Conservation (phyloP, 257 asterid species). For the Mentha longifolia region DNA sequence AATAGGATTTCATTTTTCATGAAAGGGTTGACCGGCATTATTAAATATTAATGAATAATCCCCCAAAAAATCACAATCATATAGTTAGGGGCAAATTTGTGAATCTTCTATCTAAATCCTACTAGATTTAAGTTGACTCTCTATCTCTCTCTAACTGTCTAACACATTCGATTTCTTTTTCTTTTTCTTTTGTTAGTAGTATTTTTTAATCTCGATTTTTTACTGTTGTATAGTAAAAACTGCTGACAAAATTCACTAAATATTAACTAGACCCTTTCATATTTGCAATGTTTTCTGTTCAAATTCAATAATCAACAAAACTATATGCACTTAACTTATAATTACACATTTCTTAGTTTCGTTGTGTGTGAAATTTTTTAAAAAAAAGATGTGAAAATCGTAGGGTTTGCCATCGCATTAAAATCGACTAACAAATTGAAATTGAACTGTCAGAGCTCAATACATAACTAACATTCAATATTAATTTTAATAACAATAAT, state of each 20-base stretch:
- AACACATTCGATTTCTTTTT: neutral
- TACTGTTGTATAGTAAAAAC: neutral
- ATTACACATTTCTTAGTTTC: too few species aligned
- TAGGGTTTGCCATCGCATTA: too few species aligned
- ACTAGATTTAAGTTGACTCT: slow-evolving; percentile 3
- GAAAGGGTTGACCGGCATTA: neutral
- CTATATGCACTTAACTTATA: too few species aligned
- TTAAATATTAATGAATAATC: neutral
- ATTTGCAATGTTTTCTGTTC: neutral
- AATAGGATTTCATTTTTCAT: neutral
- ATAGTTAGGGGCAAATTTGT: neutral
- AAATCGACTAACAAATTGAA: too few species aligned
- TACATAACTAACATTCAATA: too few species aligned
- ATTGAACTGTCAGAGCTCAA: too few species aligned
- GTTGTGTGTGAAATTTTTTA: too few species aligned
- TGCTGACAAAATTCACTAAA: neutral
- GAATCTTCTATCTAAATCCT: neutral
- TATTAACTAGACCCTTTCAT: too few species aligned
- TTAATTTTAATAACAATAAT: too few species aligned
- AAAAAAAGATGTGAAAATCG: too few species aligned
- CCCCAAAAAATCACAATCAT: neutral
- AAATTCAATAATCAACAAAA: too few species aligned
- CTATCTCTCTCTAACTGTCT: neutral
- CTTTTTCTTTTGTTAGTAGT: neutral
- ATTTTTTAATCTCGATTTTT: neutral